Conservation (phyloP, 2,329 filamentous ascomycete species). For the Aspergillus neoniger region DNA sequence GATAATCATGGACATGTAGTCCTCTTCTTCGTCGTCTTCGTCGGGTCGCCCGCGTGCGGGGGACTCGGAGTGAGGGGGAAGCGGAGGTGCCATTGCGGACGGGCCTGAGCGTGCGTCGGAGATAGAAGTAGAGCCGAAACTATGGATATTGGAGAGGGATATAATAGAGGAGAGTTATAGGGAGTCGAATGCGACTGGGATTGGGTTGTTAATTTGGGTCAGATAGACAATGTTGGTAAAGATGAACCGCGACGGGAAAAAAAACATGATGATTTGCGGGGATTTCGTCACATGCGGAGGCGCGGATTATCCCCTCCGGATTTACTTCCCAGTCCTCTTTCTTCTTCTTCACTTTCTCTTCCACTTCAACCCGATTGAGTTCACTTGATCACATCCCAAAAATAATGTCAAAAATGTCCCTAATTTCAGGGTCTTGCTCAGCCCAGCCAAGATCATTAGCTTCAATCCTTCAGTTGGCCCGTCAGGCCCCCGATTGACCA, state of each 20-base stretch:
- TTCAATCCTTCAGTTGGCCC: too few relatives aligned
- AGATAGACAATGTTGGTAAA: background rate
- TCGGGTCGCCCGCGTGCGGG: conserved; percentile 15
- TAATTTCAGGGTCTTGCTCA: too few relatives aligned
- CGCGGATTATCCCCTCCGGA: conserved; percentile 4
- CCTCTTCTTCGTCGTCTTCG: conserved; percentile 69
- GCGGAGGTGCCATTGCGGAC: conserved; percentile 9
- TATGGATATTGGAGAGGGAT: background rate
- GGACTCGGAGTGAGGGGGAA: conserved; percentile 9
- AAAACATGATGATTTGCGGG: background rate
- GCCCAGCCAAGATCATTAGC: too few relatives aligned
- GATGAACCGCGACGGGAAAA: too few relatives aligned
- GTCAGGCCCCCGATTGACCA: too few relatives aligned
- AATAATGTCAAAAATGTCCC: too few relatives aligned
- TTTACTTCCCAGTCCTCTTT: too few relatives aligned
- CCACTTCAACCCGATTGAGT: background rate
- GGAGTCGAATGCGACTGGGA: background rate
- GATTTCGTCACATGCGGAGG: conserved; percentile 1
- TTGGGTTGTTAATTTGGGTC: background rate
- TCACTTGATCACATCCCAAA: too few relatives aligned
- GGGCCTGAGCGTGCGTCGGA: background rate
- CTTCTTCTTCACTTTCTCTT: background rate
- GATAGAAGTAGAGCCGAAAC: background rate
- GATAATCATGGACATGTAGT: conserved; percentile 97
- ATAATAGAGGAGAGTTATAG: too few relatives aligned